Evolutionary conservation across 768 basidiomycete species (phyloP).

Genomic region (Serendipita indica): DNA sequence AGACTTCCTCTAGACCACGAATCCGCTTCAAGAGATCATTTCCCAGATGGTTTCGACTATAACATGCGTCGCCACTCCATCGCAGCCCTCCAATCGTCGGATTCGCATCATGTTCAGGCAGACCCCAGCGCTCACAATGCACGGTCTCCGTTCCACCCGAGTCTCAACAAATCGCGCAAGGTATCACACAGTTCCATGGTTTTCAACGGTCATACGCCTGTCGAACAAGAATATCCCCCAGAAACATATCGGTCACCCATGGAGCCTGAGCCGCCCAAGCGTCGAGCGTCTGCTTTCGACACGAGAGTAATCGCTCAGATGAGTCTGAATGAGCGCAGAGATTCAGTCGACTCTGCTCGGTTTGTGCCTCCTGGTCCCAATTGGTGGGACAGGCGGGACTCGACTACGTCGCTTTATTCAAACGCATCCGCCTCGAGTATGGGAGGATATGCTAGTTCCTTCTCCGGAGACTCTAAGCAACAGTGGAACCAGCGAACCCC

Average conservation of each 20-base stretch:
- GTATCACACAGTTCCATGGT: conserved; percentile 41
- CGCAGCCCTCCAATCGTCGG: conserved; percentile 30
- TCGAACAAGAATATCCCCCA: conserved; percentile 6
- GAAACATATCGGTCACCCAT: background rate
- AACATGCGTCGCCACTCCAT: conserved; percentile 61
- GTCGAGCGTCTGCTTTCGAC: conserved; percentile 72
- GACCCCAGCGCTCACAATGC: background rate
- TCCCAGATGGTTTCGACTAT: conserved; percentile 45
- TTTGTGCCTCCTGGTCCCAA: conserved; percentile 18
- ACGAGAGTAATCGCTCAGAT: conserved; percentile 60
- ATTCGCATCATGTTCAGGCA: background rate
- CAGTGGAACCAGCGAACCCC: background rate
- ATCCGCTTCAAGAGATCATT: background rate
- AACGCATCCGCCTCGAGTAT: conserved; percentile 33
- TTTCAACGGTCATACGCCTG: conserved; percentile 3
- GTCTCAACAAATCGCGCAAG: conserved; percentile 56
- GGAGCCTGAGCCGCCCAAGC: conserved; percentile 53
- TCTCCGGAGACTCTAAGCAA: conserved; percentile 35
- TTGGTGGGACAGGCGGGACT: conserved; percentile 67
- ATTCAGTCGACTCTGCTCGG: conserved; percentile 46
- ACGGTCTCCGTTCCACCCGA: conserved; percentile 12
- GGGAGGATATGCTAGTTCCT: conserved; percentile 37
- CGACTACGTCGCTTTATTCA: conserved; percentile 53
- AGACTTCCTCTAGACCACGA: conserved; percentile 22
- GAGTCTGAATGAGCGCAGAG: conserved; percentile 62